Evolutionary conservation across 257 asterid genomes (phyloP).

Genomic region (Solanum bulbocastanum): DNA sequence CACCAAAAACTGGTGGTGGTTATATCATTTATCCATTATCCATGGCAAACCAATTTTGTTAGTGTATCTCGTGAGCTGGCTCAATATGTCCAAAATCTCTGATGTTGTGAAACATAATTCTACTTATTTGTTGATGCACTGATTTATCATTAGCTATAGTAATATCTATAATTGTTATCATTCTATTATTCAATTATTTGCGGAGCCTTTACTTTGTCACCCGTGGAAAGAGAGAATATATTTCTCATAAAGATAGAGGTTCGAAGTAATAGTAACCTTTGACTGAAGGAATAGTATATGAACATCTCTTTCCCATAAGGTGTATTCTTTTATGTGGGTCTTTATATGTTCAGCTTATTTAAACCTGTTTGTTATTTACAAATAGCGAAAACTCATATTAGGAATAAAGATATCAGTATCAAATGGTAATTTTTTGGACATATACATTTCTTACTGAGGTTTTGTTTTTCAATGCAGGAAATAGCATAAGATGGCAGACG

Average conservation of each 20-base stretch:
- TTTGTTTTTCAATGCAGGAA: conserved; percentile 7
- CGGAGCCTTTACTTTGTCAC: neutral
- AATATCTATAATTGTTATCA: neutral
- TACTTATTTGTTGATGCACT: neutral
- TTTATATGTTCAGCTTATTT: neutral
- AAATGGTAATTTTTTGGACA: neutral
- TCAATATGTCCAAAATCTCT: neutral
- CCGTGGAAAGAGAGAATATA: neutral
- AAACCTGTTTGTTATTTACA: neutral
- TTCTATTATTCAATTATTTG: neutral
- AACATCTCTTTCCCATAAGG: neutral
- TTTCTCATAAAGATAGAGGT: neutral
- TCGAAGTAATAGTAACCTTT: neutral
- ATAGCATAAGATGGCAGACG: conserved; percentile 28
- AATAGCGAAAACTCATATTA: neutral
- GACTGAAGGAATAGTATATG: neutral
- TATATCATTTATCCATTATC: neutral
- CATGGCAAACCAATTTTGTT: neutral
- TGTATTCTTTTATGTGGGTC: neutral
- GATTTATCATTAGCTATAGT: neutral
- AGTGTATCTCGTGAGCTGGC: neutral
- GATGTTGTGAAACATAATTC: neutral
- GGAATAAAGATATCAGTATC: neutral
- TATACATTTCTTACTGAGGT: neutral
- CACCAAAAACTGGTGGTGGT: neutral